phyloP scores from a whole-genome alignment of 2,329 filamentous ascomycete species.

The Thielaviopsis euricoi region DNA sequence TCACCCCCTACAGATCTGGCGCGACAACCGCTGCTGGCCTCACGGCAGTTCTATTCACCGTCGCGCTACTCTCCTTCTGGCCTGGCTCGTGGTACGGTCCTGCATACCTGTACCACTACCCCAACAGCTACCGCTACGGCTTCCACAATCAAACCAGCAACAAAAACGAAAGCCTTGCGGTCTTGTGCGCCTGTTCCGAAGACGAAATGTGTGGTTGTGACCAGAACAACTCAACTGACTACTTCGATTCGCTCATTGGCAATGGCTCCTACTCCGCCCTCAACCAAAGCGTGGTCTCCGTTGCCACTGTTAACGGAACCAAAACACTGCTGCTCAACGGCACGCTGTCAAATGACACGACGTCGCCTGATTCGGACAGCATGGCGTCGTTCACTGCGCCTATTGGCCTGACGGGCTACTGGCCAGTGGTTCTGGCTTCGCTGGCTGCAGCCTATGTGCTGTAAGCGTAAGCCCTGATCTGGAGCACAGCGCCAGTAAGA shows the following conservation, averaged over 20 bases:
- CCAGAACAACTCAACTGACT: conserved; percentile 42
- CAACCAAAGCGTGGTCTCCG: conserved; percentile 44
- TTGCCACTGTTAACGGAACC: conserved; percentile 41
- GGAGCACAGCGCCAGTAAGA: background rate
- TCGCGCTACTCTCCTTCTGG: conserved; percentile 38
- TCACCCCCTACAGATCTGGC: conserved; percentile 43
- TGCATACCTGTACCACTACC: conserved; percentile 46
- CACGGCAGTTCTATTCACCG: conserved; percentile 33
- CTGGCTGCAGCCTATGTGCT: conserved; percentile 24
- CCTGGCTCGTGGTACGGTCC: conserved; percentile 48
- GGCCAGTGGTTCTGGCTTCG: conserved; percentile 31
- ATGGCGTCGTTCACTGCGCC: conserved; percentile 19
- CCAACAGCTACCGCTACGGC: conserved; percentile 23
- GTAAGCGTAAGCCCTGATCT: background rate
- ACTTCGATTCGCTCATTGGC: conserved; percentile 46
- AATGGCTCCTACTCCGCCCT: conserved; percentile 42
- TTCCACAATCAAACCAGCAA: conserved; percentile 35
- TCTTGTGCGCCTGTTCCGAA: conserved; percentile 35
- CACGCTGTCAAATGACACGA: conserved; percentile 54
- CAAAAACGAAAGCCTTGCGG: conserved; percentile 20
- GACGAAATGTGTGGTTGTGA: conserved; percentile 46
- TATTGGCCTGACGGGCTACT: conserved; percentile 27
- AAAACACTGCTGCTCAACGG: conserved; percentile 56
- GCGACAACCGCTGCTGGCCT: conserved; percentile 31
- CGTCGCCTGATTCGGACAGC: conserved; percentile 27